Evolutionary conservation across 2,329 filamentous ascomycete genomes (phyloP), one percentile per base, ranked within the genome.

Genomic region (Elsinoe perseae): DNA sequence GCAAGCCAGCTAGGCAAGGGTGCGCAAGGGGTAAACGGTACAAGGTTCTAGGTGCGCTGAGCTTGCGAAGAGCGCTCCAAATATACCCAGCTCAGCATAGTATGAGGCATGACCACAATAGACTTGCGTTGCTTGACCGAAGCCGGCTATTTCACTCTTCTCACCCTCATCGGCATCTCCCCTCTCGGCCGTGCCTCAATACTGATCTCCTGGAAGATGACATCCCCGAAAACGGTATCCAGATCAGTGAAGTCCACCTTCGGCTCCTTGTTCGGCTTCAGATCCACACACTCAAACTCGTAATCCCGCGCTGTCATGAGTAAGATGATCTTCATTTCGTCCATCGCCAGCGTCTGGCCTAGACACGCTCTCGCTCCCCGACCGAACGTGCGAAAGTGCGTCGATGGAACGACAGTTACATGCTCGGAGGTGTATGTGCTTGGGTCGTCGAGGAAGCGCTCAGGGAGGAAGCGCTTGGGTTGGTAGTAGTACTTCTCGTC

Each of bases 1-100:
- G 86, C 86, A 14, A 81, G 82, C 61, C 79, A 86, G 69, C 71
- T 88, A 6, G 81, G 82, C 12, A 70, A 80, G 65, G 77, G 81
- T 25, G 72, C 75, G 50, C 71, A 80, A 64, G 66, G 69, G 54
- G 74, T 76, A 1, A 76, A 76, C 62, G 73, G 74, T 16, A 72
- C 72, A 34, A 56, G 60, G 44, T 56, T 57, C 56, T 59, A 40
- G 20, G 10, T 18, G 23, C 30, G 5, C 46, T 30, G 23, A 20
- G 1, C 9, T 23, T 18, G 23, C 40, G 12, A 5, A 14, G 9
- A 27, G 14, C 40, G 23, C 18, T 14, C 40, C 4, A 14, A 10
- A 27, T 23, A 44, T 44, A 44, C 40, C 40, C 40, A 44, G 21
- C 23, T 21, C 40, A 36, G 32, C 40, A 44, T 21, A 44, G 12